Base-by-base conservation (phyloP, 2,329 filamentous ascomycete genomes). In the Penicillium fuscoglaucum region DNA sequence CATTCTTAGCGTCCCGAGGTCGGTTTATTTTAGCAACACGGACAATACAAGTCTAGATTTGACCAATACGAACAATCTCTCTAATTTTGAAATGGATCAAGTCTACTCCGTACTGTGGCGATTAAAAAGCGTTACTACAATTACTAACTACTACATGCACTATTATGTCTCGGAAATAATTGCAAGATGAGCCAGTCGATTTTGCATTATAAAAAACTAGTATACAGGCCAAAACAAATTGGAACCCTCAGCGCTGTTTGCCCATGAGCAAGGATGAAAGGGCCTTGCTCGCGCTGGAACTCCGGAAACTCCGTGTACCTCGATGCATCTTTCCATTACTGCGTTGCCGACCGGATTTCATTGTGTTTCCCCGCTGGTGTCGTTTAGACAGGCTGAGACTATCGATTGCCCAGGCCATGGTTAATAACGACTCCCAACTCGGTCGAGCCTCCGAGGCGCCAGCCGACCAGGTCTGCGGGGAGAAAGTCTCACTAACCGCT, bases 341-440 rank as follows among this genome's bases (percentile, higher is more conserved):
- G 64, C 65, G 69, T 65, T 71, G 70, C 73, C 74, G 69, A 64
- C 72, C 68, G 63, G 68, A 70, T 63, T 64, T 68, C 49, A 52
- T 46, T 55, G 41, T 46, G 41, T 52, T 60, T 33, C 55, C 66
- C 67, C 66, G 67, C 61, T 71, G 69, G 37, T 63, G 65, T 62
- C 66, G 69, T 71, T 70, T 70, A 50, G 74, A 72, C 64, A 69
- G 70, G 60, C 73, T 68, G 60, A 79, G 72, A 67, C 74, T 72
- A 71, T 79, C 71, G 65, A 80, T 78, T 54, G 74, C 74, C 75
- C 76, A 80, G 55, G 72, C 71, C 66, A 79, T 73, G 54, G 78
- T 79, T 67, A 80, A 74, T 56, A 80, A 72, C 65, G 73, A 77
- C 73, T 77, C 76, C 76, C 77, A 79, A 62, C 67, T 69, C 70